Conservation (phyloP, 139 green algal species). For the Picochlorum sp. region DNA sequence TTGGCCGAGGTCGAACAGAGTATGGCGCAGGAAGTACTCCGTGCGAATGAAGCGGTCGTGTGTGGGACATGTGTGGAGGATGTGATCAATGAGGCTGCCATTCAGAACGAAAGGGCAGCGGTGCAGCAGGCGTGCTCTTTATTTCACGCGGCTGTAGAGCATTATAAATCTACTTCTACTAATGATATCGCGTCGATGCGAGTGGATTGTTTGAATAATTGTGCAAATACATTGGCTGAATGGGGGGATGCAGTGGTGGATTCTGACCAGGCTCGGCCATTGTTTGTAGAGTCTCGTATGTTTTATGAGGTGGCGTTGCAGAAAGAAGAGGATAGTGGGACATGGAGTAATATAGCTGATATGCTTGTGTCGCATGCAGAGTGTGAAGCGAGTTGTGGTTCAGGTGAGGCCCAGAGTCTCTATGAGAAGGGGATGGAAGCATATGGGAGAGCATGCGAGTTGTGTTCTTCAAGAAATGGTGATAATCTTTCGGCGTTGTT, state of each 20-base stretch:
- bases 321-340: slow-evolving; percentile 52
- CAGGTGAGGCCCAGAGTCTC: not conserved
- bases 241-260: slow-evolving; percentile 21
- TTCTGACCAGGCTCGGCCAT: not conserved
- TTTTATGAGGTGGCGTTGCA: slow-evolving; percentile 37
- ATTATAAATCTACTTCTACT: slow-evolving; percentile 23
- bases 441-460: slow-evolving; percentile 22
- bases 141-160: slow-evolving; percentile 26
- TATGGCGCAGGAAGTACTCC: slow-evolving; percentile 29
- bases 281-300: slow-evolving; percentile 26
- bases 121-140: slow-evolving; percentile 15
- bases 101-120: slow-evolving; percentile 7
- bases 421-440: slow-evolving; percentile 17
- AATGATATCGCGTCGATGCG: not conserved
- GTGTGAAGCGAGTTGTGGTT: slow-evolving; percentile 15
- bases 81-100: not conserved
- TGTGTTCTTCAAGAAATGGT: slow-evolving; percentile 28
- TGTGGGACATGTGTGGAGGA: slow-evolving; percentile 27
- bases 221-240: slow-evolving; percentile 34
- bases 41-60: slow-evolving; percentile 7
- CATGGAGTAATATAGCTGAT: slow-evolving; percentile 54
- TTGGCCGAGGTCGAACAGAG: slow-evolving; percentile 45
- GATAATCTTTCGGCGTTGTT: slow-evolving; percentile 60
- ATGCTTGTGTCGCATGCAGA: slow-evolving; percentile 38
- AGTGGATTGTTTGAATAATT: slow-evolving; percentile 41